A percentile compares a stretch with the other conserved stretches of the same genome.
Conservation (phyloP, 2,329 filamentous ascomycete genomes). For the Paraphoma sp. region DNA sequence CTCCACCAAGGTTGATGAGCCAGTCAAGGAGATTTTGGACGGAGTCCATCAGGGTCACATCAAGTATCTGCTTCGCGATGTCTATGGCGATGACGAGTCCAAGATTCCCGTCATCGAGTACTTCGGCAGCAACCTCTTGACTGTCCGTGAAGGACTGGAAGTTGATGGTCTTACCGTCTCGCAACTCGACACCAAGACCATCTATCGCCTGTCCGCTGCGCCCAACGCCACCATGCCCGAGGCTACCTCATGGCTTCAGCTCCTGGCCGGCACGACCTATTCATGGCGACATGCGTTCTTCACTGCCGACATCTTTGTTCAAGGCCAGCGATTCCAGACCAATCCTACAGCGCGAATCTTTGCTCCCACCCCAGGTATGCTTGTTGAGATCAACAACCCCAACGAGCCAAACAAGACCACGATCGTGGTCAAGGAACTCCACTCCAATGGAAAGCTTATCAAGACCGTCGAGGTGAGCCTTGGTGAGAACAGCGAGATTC, state of each 20-base stretch:
- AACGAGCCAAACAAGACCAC: slow-evolving; percentile 82
- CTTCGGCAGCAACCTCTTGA: slow-evolving; percentile 87
- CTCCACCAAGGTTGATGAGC: slow-evolving; percentile 88
- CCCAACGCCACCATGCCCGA: slow-evolving; percentile 77
- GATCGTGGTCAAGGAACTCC: slow-evolving; percentile 87
- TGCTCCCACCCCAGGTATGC: slow-evolving; percentile 81
- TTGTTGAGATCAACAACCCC: slow-evolving; percentile 85
- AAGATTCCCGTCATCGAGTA: slow-evolving; percentile 89
- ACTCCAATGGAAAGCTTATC: slow-evolving; percentile 82
- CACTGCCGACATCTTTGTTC: slow-evolving; percentile 89
- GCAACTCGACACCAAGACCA: slow-evolving; percentile 79
- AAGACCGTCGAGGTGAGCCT: slow-evolving; percentile 88
- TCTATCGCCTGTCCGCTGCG: slow-evolving; percentile 81
- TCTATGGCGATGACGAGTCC: slow-evolving; percentile 76
- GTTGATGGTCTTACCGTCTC: slow-evolving; percentile 86
- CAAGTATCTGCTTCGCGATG: slow-evolving; percentile 74
- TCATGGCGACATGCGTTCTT: slow-evolving; percentile 97
- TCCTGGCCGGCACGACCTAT: slow-evolving; percentile 83
- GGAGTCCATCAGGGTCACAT: slow-evolving; percentile 91
- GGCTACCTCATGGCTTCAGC: slow-evolving; percentile 82
- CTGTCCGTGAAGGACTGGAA: slow-evolving; percentile 69
- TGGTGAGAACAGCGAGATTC: slow-evolving; percentile 76
- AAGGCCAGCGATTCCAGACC: slow-evolving; percentile 95
- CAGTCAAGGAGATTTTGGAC: slow-evolving; percentile 92
- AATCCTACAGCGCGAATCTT: slow-evolving; percentile 95